Conservation (phyloP, 805 yeast species). For the Blastobotrys parvus region DNA sequence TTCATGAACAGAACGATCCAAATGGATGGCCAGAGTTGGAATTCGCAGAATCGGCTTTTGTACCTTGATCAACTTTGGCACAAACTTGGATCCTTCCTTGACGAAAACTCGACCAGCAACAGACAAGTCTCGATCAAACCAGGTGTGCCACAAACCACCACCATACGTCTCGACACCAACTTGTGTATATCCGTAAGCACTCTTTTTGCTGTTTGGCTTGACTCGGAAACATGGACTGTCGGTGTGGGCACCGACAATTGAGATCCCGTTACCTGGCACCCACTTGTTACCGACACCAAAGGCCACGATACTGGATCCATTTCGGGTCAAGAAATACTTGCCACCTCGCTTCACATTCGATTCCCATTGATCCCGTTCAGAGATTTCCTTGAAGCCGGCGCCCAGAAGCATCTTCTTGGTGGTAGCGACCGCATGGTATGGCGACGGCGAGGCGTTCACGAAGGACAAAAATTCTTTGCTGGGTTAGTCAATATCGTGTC, state of each 20-base stretch:
- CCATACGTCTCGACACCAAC: slow-evolving; percentile 94
- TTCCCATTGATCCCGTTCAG: slow-evolving; percentile 68
- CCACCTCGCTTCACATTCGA: slow-evolving; percentile 44
- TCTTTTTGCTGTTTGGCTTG: slow-evolving; percentile 73
- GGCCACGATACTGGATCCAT: slow-evolving; percentile 81
- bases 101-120: slow-evolving; percentile 89
- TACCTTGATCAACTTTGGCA: slow-evolving; percentile 67
- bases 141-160: slow-evolving; percentile 92
- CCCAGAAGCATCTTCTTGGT: slow-evolving; percentile 45
- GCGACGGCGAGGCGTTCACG: slow-evolving; percentile 83
- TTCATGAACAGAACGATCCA: slow-evolving; percentile 57
- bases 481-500: too few relatives aligned
- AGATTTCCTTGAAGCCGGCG: slow-evolving; percentile 66
- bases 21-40: slow-evolving; percentile 91
- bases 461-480: slow-evolving; percentile 68
- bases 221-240: slow-evolving; percentile 89
- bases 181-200: slow-evolving; percentile 59
- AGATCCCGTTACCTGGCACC: slow-evolving; percentile 69
- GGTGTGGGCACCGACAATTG: slow-evolving; percentile 93
- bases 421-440: slow-evolving; percentile 81
- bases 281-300: slow-evolving; percentile 71
- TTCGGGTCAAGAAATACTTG: slow-evolving; percentile 81
- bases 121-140: slow-evolving; percentile 93
- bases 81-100: slow-evolving; percentile 40
- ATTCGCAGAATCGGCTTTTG: slow-evolving; percentile 80